Percentiles rank a stretch among this genome's conserved stretches.
phyloP scores from a whole-genome alignment of 2,329 filamentous ascomycete genomes.

The Nemania serpens region DNA sequence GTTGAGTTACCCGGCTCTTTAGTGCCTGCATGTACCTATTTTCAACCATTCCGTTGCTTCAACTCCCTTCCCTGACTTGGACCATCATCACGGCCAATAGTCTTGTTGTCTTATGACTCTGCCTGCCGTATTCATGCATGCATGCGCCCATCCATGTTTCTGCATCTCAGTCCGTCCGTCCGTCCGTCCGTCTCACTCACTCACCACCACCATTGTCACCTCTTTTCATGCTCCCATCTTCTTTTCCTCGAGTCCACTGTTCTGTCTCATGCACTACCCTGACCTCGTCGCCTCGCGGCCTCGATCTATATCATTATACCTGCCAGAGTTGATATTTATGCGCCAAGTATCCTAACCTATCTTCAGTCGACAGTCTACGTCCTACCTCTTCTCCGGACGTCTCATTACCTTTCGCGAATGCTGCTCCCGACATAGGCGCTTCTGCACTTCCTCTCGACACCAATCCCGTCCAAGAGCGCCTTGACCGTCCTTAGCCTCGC shows the following conservation, averaged over 20 bases:
- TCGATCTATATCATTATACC: constrained; percentile 5
- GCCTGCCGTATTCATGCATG: constrained; percentile 3
- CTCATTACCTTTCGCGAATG: constrained; percentile 5
- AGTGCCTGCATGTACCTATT: no score
- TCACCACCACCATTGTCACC: neutral
- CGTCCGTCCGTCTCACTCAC: no score
- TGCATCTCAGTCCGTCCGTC: neutral
- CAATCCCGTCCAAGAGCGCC: neutral
- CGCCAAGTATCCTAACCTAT: neutral
- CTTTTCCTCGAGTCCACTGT: neutral
- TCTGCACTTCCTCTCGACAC: neutral
- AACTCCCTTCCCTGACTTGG: constrained; percentile 10
- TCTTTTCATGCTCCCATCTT: neutral
- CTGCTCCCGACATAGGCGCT: constrained; percentile 8
- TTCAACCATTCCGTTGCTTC: neutral
- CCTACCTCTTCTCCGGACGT: neutral
- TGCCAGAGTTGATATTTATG: neutral
- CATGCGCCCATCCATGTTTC: neutral
- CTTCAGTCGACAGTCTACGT: neutral
- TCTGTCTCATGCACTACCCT: constrained; percentile 12
- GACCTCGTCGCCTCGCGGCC: neutral
- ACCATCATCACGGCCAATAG: constrained; percentile 1
- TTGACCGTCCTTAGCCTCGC: neutral
- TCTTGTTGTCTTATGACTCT: neutral
- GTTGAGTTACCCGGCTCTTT: no score